Evolutionary conservation across 345 rosid species (phyloP).

Genomic region (Citrus medica): DNA sequence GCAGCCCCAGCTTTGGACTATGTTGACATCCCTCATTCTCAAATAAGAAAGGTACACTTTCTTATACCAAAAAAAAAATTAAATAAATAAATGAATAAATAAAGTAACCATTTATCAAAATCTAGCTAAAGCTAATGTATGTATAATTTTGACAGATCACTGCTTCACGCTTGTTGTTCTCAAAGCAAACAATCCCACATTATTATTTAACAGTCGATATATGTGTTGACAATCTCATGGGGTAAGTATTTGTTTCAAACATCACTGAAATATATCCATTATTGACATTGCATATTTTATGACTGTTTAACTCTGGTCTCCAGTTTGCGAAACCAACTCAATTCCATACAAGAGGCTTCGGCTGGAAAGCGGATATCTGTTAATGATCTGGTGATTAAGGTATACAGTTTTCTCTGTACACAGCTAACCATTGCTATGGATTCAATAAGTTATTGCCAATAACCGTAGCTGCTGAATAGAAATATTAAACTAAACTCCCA

Average conservation of each 20-base stretch:
- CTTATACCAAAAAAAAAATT: not conserved
- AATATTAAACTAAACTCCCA: too few species aligned
- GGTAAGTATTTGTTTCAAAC: conserved; percentile 40
- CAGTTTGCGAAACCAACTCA: conserved; percentile 79
- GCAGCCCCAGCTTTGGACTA: conserved; percentile 65
- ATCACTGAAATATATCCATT: not conserved
- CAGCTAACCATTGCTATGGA: not conserved
- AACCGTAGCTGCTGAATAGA: too few species aligned
- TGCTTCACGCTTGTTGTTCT: conserved; percentile 82
- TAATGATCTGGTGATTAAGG: conserved; percentile 98
- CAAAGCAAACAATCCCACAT: conserved; percentile 98
- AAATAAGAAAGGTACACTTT: conserved; percentile 82
- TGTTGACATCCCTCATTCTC: conserved; percentile 84
- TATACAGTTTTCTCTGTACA: conserved; percentile 20
- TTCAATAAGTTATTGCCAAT: too few species aligned
- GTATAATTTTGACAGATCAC: conserved; percentile 59
- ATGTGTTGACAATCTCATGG: conserved; percentile 89
- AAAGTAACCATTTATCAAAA: not conserved
- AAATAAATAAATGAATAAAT: too few species aligned
- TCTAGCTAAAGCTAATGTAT: conserved; percentile 15
- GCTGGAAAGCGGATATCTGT: conserved; percentile 92
- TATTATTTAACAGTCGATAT: conserved; percentile 91
- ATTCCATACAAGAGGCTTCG: conserved; percentile 80
- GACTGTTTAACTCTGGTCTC: conserved; percentile 15
- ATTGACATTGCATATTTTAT: not conserved